Percentiles rank a stretch among this genome's conserved stretches.
These are phyloP conservation scores for Brettanomyces nanus DNA, from an alignment of 805 yeast genomes.

Conservation along the genomic window DNA sequence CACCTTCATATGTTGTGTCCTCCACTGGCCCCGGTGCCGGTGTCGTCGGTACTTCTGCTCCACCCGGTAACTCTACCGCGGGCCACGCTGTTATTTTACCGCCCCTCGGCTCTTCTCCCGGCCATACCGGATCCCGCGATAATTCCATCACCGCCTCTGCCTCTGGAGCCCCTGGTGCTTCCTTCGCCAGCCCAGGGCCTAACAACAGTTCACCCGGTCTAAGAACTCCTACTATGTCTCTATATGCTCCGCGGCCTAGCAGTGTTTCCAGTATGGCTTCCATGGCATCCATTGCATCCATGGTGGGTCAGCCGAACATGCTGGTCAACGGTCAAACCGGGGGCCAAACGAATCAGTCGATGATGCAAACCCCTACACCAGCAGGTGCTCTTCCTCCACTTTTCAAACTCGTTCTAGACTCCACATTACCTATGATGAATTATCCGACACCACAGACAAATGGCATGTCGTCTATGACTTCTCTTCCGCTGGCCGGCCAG, in stretches of 20 bases:
- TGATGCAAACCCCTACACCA: constrained; percentile 1
- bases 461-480: background rate
- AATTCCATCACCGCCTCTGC: background rate
- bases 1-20: background rate
- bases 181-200: too few relatives aligned
- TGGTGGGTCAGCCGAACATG: too few relatives aligned
- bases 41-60: background rate
- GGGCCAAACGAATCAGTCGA: background rate
- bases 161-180: too few relatives aligned
- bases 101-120: constrained; percentile 12
- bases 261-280: too few relatives aligned
- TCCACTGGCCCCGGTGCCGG: too few relatives aligned
- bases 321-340: too few relatives aligned
- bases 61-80: background rate
- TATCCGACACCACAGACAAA: constrained; percentile 5
- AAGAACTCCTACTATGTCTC: too few relatives aligned
- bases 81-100: constrained; percentile 13
- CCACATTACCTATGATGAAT: constrained; percentile 16
- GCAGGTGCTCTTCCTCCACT: constrained; percentile 16
- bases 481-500: background rate
- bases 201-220: too few relatives aligned
- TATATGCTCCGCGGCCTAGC: too few relatives aligned
- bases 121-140: constrained; percentile 4
- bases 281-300: too few relatives aligned
- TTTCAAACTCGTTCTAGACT: constrained; percentile 19